These are phyloP conservation scores for Lachnellula subtilissima DNA, from an alignment of 2,329 filamentous ascomycete species.

Conservation along the genomic window DNA sequence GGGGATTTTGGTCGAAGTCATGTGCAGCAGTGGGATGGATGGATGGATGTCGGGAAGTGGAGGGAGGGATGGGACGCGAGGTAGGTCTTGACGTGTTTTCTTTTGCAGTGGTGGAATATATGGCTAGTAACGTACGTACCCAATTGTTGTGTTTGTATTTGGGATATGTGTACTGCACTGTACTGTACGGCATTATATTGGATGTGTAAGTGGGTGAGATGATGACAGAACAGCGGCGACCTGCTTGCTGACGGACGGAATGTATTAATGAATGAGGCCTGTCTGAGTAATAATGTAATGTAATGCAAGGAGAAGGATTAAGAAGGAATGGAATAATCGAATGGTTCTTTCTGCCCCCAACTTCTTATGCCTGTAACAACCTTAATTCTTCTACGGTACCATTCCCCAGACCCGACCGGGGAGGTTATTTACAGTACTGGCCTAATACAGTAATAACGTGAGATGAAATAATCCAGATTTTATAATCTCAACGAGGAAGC, in stretches of 20 bases:
- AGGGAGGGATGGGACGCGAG: not conserved
- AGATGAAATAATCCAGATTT: too few species aligned
- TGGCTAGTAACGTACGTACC: not conserved
- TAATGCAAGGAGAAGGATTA: not conserved
- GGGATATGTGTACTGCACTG: not conserved
- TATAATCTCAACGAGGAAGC: too few species aligned
- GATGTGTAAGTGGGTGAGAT: not conserved
- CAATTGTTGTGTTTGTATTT: too few species aligned
- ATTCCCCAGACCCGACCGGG: too few species aligned
- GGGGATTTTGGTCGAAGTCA: not conserved
- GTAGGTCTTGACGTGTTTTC: not conserved
- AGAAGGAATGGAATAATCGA: not conserved
- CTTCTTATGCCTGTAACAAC: not conserved
- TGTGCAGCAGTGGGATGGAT: not conserved
- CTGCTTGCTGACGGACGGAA: not conserved
- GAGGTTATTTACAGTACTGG: too few species aligned
- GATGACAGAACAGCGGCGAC: not conserved
- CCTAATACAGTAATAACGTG: too few species aligned
- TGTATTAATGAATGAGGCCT: not conserved
- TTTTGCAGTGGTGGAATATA: not conserved
- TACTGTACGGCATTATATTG: not conserved
- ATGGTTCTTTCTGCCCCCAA: not conserved
- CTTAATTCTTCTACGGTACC: not conserved
- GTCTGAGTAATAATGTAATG: not conserved
- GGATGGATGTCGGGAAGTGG: too few species aligned